Base-by-base conservation (phyloP, 2,329 filamentous ascomycete species). In the Talaromyces pinophilus region DNA sequence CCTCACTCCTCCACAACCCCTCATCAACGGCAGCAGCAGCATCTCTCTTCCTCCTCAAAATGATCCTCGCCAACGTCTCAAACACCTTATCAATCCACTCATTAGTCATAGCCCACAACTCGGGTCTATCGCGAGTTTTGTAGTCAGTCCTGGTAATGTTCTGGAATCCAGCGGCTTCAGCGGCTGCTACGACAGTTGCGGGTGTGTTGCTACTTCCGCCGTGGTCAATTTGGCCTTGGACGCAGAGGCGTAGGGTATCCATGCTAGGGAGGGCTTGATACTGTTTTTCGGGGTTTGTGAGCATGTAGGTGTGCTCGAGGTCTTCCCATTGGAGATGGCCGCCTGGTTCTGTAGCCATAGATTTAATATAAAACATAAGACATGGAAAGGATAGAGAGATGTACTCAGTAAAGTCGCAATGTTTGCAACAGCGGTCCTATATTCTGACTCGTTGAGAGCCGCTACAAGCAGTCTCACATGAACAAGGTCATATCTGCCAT, bases 271-370 rank as follows among this genome's bases (percentile, higher is more conserved):
- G 35, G 4, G 15, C 15, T 35, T 55, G 11, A 30, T 59, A 42
- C 28, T 61, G 28, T 13, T 30, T 44, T 17, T 52, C 62, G 19
- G 42, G 3, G 15, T 68, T 61, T 1, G 69, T 73, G 42, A 65
- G 62, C 67, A 71, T 72, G 8, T 67, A 63, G 0, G 62, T 67
- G 17, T 65, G 40, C 5, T 73, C 69, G 25, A 71, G 63, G 52
- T 75, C 73, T 64, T 73, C 72, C 73, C 73, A 75, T 67, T 73
- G 73, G 55, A 75, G 68, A 66, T 73, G 69, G 35, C 73, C 73
- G 30, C 69, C 71, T 15, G 69, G 71, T 66, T 70, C 73, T 74
- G 17, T 30, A 13, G 5, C 11, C 15, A 30, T 2, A 25, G 11
- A 40, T 5, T 57, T n/a, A 52, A 40, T 59, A 22, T 11, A 10